Evolutionary conservation across 1,284 basidiomycete genomes (phyloP), one percentile per base, ranked within the genome.

Genomic region (Gomphus sp.): DNA sequence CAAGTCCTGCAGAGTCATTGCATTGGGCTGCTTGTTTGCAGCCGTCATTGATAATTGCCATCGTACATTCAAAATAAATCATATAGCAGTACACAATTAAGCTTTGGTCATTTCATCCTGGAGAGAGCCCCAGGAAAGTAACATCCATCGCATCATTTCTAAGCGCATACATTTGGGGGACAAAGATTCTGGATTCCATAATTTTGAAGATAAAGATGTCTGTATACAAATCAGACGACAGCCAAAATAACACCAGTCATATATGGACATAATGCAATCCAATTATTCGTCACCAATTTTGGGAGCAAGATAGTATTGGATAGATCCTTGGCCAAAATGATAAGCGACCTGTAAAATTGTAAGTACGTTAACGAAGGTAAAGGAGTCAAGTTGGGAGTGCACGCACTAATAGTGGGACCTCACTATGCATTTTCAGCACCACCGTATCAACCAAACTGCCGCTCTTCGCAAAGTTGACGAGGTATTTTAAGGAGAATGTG

Each of bases 401-500:
- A 71, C 79, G 67, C 56, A 94, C 93, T 58, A 98, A 79, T 52
- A 96, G 76, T 0, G 93, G 93, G 0, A 96, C 91, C 55, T 96
- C 93, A 68, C 91, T 93, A 70, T 85, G 89, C 85, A 95, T 87
- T 81, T 89, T 89, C 49, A 95, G 79, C 67, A 82, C 80, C 43
- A 94, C 91, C 31, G 78, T 80, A 63, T 79, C 80, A 14, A 85
- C 82, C 43, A 99, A 75, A 18, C 87, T 81, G 0, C 89, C 79
- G 62, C 91, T 93, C 80, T 98, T 99, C 61, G 93, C 86, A 72
- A 99, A 99, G 78, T 98, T 98, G 72, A 90, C 85, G 34, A 99
- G 85, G 74, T 99, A 99, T 74, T 99, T 98, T 68, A 98, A 80
- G 41, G 91, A 93, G 77, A 99, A 99, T 1, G 94, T 98, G 59